A percentile compares a stretch with the other conserved stretches of the same genome.
Evolutionary conservation across 495 filamentous ascomycete species (phyloP).

Genomic region (Aspergillus leporis): DNA sequence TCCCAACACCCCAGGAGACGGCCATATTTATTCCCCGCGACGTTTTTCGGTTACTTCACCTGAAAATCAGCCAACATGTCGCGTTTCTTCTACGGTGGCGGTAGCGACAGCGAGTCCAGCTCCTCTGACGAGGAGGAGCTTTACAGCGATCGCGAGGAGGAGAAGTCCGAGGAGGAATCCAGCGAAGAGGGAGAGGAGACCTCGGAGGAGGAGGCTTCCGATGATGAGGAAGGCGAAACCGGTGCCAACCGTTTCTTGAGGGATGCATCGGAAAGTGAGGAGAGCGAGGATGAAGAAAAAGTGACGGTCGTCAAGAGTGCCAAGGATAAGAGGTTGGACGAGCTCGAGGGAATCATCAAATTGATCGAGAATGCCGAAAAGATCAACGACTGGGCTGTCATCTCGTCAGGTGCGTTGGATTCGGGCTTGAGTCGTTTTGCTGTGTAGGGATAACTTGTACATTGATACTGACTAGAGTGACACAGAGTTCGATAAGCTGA

Average conservation of each 20-base stretch:
- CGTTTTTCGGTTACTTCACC: slow-evolving; percentile 21
- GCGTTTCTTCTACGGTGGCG: slow-evolving; percentile 93
- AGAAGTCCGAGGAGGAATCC: slow-evolving; percentile 75
- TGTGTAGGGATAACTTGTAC: not conserved
- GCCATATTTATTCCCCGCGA: slow-evolving; percentile 15
- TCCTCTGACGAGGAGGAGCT: slow-evolving; percentile 88
- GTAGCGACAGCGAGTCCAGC: slow-evolving; percentile 77
- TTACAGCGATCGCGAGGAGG: slow-evolving; percentile 74
- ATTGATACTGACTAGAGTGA: slow-evolving; percentile 23
- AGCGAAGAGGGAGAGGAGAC: slow-evolving; percentile 63
- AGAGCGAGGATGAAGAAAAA: slow-evolving; percentile 79
- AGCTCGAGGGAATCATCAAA: slow-evolving; percentile 84
- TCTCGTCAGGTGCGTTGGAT: slow-evolving; percentile 72
- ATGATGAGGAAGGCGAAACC: slow-evolving; percentile 65
- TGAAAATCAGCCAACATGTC: slow-evolving; percentile 54
- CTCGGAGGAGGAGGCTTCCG: slow-evolving; percentile 55
- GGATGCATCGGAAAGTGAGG: slow-evolving; percentile 74
- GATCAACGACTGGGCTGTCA: slow-evolving; percentile 95
- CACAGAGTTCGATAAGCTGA: slow-evolving; percentile 95
- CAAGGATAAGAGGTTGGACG: slow-evolving; percentile 95
- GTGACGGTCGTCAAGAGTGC: slow-evolving; percentile 89
- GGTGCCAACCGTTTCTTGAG: slow-evolving; percentile 81
- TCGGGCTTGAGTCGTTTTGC: slow-evolving; percentile 8
- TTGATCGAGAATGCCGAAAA: slow-evolving; percentile 94
- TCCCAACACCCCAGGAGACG: slow-evolving; percentile 11